These are phyloP conservation scores for Eucalyptus sp. DNA, from an alignment of 345 rosid genomes.

Conservation along the genomic window DNA sequence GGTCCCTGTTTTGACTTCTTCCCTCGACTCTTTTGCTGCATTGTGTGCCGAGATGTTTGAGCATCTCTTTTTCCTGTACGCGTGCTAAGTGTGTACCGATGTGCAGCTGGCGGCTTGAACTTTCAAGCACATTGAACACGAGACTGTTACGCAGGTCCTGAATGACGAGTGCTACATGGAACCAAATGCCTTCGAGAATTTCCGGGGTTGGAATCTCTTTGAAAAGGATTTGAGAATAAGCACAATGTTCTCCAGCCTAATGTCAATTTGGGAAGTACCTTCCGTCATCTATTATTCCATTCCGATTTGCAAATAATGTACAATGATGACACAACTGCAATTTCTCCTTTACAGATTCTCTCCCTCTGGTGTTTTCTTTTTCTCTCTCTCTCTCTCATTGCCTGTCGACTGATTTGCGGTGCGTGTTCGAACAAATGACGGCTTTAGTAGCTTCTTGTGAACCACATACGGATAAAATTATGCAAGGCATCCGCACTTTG, in stretches of 20 bases:
- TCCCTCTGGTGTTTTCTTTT: not conserved
- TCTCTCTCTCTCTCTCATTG: not conserved
- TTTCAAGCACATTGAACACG: not conserved
- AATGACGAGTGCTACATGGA: not conserved
- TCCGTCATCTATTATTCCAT: not conserved
- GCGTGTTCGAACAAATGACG: not conserved
- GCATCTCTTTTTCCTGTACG: not conserved
- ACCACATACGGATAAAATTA: not conserved
- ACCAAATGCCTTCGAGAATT: not conserved
- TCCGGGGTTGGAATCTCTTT: not conserved
- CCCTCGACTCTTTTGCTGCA: not conserved
- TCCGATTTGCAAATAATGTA: not conserved
- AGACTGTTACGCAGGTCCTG: not conserved
- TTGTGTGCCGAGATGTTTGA: not conserved
- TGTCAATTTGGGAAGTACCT: not conserved
- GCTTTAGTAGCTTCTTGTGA: not conserved
- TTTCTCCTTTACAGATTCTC: not conserved
- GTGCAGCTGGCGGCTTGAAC: not conserved
- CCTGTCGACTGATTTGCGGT: not conserved
- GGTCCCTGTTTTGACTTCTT: not conserved
- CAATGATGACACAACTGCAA: not conserved
- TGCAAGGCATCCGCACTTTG: not conserved
- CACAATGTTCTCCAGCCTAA: not conserved
- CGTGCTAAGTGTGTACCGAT: accelerated
- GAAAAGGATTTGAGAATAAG: not conserved